phyloP scores from a whole-genome alignment of 2,329 filamentous ascomycete genomes.

The Amauroascus verrucosus region DNA sequence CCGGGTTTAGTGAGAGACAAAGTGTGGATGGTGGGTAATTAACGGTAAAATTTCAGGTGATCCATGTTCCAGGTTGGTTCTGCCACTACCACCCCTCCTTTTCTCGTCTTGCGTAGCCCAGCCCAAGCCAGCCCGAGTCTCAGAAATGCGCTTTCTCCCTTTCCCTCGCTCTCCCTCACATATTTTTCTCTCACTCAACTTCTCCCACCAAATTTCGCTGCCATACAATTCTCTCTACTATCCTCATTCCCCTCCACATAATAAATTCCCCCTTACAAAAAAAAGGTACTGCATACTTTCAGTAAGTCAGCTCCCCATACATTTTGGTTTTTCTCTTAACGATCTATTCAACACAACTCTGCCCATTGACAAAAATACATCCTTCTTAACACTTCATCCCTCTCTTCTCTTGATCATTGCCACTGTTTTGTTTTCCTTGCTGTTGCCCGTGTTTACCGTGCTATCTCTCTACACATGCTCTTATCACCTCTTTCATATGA shows the following conservation, averaged over 20 bases:
- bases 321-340: constrained; percentile 8
- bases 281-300: constrained; percentile 30
- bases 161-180: constrained; percentile 24
- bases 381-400: neutral
- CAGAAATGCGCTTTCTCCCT: constrained; percentile 17
- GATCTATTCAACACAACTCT: neutral
- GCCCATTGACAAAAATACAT: neutral
- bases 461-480: constrained; percentile 16
- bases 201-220: constrained; percentile 23
- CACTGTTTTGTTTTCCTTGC: constrained; percentile 20
- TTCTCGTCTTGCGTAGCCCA: constrained; percentile 3
- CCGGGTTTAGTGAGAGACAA: neutral
- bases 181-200: constrained; percentile 25
- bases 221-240: constrained; percentile 28
- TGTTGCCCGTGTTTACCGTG: constrained; percentile 14
- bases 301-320: constrained; percentile 25
- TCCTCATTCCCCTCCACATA: constrained; percentile 22
- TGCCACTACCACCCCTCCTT: constrained; percentile 9
- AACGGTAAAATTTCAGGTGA: constrained; percentile 6
- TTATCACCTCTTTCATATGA: neutral
- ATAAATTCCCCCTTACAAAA: constrained; percentile 28
- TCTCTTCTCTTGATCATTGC: neutral
- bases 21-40: neutral
- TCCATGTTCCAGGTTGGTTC: constrained; percentile 1
- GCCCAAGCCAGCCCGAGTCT: neutral